phyloP scores from a whole-genome alignment of 2,329 filamentous ascomycete species.

The Cladosporium oxysporum region DNA sequence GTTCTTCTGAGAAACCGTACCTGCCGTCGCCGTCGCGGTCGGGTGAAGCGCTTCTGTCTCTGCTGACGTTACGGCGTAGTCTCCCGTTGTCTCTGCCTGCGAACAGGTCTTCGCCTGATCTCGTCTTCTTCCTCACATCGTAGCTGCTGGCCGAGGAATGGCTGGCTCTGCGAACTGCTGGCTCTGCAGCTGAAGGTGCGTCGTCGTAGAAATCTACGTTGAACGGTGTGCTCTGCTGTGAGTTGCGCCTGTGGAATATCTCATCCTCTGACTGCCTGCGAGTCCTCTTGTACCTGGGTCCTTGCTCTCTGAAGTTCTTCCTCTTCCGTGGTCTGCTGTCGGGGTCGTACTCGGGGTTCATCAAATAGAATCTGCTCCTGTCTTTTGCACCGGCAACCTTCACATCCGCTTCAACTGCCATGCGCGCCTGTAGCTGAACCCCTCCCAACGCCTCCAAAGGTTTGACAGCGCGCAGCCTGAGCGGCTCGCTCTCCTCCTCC shows the following conservation, averaged over 20 bases:
- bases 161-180: conserved; percentile 18
- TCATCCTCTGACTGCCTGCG: conserved; percentile 21
- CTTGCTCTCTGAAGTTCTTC: conserved; percentile 17
- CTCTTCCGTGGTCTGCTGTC: conserved; percentile 61
- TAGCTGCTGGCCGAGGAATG: conserved; percentile 28
- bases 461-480: conserved; percentile 71
- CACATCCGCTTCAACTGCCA: conserved; percentile 72
- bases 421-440: conserved; percentile 68
- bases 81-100: conserved; percentile 42
- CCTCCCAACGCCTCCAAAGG: conserved; percentile 68
- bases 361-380: conserved; percentile 86
- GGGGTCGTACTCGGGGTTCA: conserved; percentile 86
- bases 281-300: conserved; percentile 22
- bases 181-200: conserved; percentile 41
- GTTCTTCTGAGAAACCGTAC: conserved; percentile 52
- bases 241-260: conserved; percentile 13
- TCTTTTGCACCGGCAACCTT: conserved; percentile 78
- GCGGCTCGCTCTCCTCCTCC: conserved; percentile 39
- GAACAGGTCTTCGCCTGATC: conserved; percentile 39
- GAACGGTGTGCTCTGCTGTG: conserved; percentile 48
- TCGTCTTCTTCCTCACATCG: conserved; percentile 23
- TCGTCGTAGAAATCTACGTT: conserved; percentile 85
- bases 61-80: conserved; percentile 57
- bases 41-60: conserved; percentile 63
- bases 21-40: conserved; percentile 50